Base-by-base conservation (phyloP, 106 monocot genomes). In the Posidonia australis region DNA sequence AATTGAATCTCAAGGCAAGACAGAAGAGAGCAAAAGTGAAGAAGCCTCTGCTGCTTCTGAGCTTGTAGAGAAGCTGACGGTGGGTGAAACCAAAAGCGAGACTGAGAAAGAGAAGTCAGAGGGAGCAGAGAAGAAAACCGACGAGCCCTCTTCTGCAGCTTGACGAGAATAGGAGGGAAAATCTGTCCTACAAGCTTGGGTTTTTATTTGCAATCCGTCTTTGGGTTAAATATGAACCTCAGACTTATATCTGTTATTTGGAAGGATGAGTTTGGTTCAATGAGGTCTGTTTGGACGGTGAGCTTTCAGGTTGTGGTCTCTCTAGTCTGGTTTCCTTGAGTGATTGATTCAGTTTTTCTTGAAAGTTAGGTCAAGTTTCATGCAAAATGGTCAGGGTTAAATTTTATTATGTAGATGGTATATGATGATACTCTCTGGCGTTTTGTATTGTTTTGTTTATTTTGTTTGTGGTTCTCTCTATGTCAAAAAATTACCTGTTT, bases 61-160 rank as follows among this genome's bases (percentile, higher is more conserved):
- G 3, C 76, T 86, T 1, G 59, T 93, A 10, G 83, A 85, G 31
- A 86, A 83, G n/a, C 74, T 93, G 44, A 77, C 13, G 27, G 83
- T 93, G 3, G 43, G 64, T 14, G 85, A 78, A 54, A 61, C 24
- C 59, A 80, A 78, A 67, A 45, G 10, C 5, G 43, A 61, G 1
- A 36, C 28, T 7, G 32, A 18, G 16, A 61, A 61, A 23, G 61
- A 42, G 21, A 61, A 61, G 41, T 9, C 7, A 1, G 42, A 44
- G 13, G 30, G 12, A 4, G 60, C 27, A 18, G 61, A 61, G 21
- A 23, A 44, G 43, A 21, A 61, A 61, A 22, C 17, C 10, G 20
- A 24, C 0, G 55, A 55, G 25, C 23, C 21, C 23, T 55, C 55
- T 23, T 55, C 55, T 22, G 21, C 55, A 1, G 21, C 55, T 55